phyloP scores from a whole-genome alignment of 306 rosid genomes.

The Dicorynia guianensis region DNA sequence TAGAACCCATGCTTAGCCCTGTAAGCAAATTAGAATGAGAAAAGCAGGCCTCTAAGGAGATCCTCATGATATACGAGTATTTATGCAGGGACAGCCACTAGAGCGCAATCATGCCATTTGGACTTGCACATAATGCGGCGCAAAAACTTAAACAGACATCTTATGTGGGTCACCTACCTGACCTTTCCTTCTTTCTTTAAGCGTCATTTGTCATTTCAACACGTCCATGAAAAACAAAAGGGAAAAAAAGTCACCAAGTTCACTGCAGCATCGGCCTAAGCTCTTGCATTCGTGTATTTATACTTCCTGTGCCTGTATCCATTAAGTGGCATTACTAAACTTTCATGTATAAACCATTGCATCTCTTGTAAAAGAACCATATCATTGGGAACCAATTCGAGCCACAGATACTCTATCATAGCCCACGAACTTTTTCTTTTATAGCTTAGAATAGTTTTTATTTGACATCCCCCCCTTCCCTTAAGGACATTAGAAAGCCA shows the following conservation, averaged over 20 bases:
- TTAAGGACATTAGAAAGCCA: background rate
- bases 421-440: background rate
- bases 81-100: background rate
- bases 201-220: too few relatives aligned
- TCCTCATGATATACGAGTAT: background rate
- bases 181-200: too few relatives aligned
- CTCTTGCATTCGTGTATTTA: background rate
- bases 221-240: too few relatives aligned
- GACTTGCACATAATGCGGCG: too few relatives aligned
- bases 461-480: slow-evolving; percentile 16
- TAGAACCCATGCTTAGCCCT: background rate
- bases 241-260: too few relatives aligned
- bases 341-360: slow-evolving; percentile 19
- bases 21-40: too few relatives aligned
- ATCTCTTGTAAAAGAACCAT: slow-evolving; percentile 23
- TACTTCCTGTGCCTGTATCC: background rate
- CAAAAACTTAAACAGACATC: too few relatives aligned
- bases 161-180: too few relatives aligned
- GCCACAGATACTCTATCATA: slow-evolving; percentile 27
- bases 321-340: slow-evolving; percentile 19
- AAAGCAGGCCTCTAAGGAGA: background rate
- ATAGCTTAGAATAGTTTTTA: background rate
- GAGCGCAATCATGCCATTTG: too few relatives aligned
- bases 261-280: too few relatives aligned
- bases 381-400: slow-evolving; percentile 1